Evolutionary conservation across 73 alveolate genomes (phyloP).

Genomic region (Tetrahymena borealis): DNA sequence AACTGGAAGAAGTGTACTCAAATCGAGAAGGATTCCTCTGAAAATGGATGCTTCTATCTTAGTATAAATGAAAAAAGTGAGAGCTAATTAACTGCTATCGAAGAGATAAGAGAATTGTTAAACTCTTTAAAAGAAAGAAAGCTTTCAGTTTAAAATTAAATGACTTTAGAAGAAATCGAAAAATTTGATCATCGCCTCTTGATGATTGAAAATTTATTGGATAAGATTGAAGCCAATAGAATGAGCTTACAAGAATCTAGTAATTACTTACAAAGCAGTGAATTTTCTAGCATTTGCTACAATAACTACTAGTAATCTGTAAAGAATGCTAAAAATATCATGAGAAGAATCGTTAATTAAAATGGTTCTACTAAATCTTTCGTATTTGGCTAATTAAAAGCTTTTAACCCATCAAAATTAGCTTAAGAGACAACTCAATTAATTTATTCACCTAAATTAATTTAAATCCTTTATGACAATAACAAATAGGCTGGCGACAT

Average conservation of each 20-base stretch:
- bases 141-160: neutral
- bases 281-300: neutral
- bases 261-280: neutral
- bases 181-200: neutral
- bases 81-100: neutral
- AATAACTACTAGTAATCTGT: neutral
- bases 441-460: neutral
- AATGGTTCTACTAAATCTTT: neutral
- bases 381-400: neutral
- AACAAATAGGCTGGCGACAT: neutral
- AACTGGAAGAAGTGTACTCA: neutral
- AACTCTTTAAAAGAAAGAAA: neutral
- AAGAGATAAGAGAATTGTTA: neutral
- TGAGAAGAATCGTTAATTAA: neutral
- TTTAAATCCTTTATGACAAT: neutral
- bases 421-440: neutral
- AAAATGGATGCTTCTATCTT: neutral
- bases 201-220: neutral
- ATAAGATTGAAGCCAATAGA: neutral
- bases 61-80: neutral
- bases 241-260: neutral
- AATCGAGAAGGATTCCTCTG: neutral
- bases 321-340: neutral
- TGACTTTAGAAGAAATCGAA: neutral
- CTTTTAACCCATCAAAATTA: neutral